A percentile compares a stretch with the other conserved stretches of the same genome.
phyloP scores from a whole-genome alignment of 495 filamentous ascomycete genomes.

The Rhypophila decipiens region DNA sequence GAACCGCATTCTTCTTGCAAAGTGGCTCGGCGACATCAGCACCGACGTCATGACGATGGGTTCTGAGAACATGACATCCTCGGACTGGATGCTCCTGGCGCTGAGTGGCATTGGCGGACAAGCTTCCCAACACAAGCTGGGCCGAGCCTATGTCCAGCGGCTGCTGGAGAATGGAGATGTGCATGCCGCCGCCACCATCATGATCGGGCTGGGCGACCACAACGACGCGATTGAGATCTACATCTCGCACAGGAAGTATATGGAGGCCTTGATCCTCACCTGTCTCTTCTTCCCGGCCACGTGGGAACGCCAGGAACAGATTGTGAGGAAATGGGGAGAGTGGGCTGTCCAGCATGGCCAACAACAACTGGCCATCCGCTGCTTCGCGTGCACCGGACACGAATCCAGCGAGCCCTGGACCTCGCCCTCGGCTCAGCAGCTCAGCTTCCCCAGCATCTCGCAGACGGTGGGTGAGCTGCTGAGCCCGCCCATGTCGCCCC shows the following conservation, averaged over 20 bases:
- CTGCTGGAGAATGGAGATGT: slow-evolving; percentile 84
- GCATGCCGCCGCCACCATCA: slow-evolving; percentile 83
- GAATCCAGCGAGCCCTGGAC: slow-evolving; percentile 76
- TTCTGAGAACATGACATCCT: slow-evolving; percentile 75
- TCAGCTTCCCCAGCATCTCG: slow-evolving; percentile 46
- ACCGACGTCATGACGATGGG: slow-evolving; percentile 73
- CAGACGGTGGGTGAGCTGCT: slow-evolving; percentile 46
- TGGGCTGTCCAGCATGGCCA: slow-evolving; percentile 80
- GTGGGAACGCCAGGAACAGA: slow-evolving; percentile 82
- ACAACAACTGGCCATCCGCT: slow-evolving; percentile 84
- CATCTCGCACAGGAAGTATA: slow-evolving; percentile 79
- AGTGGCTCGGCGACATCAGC: slow-evolving; percentile 87
- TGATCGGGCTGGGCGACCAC: slow-evolving; percentile 84
- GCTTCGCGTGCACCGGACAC: slow-evolving; percentile 74
- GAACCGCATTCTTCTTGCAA: slow-evolving; percentile 70
- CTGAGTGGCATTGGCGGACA: slow-evolving; percentile 78
- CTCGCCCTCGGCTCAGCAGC: slow-evolving; percentile 69
- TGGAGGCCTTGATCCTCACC: slow-evolving; percentile 82
- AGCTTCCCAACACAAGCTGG: slow-evolving; percentile 81
- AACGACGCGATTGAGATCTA: slow-evolving; percentile 97
- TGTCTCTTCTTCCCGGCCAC: slow-evolving; percentile 68
- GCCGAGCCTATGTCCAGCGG: slow-evolving; percentile 85
- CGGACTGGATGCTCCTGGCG: slow-evolving; percentile 95
- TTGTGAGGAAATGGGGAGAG: slow-evolving; percentile 93
- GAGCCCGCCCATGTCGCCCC: slow-evolving; percentile 55